phyloP scores from a whole-genome alignment of 129 eudicot species.

The Centaurea solstitialis region DNA sequence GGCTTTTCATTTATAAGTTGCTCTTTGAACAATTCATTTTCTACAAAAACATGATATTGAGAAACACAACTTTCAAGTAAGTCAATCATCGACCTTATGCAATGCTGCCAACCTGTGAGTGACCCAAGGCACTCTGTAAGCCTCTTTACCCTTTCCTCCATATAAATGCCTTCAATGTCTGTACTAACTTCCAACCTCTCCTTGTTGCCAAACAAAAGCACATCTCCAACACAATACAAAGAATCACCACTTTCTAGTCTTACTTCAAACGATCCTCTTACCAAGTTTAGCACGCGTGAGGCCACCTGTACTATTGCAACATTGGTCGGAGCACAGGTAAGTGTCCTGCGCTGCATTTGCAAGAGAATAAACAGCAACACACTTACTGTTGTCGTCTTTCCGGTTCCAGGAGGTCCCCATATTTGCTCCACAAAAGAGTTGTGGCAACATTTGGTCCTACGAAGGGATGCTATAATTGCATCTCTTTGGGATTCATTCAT shows the following conservation, averaged over 20 bases:
- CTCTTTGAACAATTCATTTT: slow-evolving; percentile 15
- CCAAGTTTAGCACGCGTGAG: slow-evolving; percentile 32
- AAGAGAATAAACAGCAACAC: slow-evolving; percentile 27
- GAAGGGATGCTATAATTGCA: slow-evolving; percentile 29
- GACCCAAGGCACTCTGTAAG: slow-evolving; percentile 33
- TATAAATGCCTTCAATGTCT: slow-evolving; percentile 33
- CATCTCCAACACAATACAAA: slow-evolving; percentile 33
- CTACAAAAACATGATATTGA: slow-evolving; percentile 24
- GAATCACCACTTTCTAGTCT: slow-evolving; percentile 3
- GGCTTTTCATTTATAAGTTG: neutral
- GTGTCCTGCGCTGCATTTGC: slow-evolving; percentile 33
- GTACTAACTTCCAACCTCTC: slow-evolving; percentile 37
- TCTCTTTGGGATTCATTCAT: slow-evolving; percentile 31
- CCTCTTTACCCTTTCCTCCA: slow-evolving; percentile 43
- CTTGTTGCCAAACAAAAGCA: slow-evolving; percentile 48
- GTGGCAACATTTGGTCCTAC: slow-evolving; percentile 27
- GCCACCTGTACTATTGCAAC: slow-evolving; percentile 42
- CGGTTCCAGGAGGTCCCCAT: slow-evolving; percentile 60
- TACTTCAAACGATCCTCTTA: slow-evolving; percentile 17
- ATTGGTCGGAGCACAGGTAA: slow-evolving; percentile 46
- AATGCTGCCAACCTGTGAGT: slow-evolving; percentile 46
- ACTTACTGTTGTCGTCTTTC: slow-evolving; percentile 43
- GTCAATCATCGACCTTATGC: slow-evolving; percentile 35
- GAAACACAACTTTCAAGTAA: slow-evolving; percentile 44
- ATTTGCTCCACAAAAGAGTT: slow-evolving; percentile 35